Conservation (phyloP, 345 rosid genomes). For the Laguncularia racemosa region DNA sequence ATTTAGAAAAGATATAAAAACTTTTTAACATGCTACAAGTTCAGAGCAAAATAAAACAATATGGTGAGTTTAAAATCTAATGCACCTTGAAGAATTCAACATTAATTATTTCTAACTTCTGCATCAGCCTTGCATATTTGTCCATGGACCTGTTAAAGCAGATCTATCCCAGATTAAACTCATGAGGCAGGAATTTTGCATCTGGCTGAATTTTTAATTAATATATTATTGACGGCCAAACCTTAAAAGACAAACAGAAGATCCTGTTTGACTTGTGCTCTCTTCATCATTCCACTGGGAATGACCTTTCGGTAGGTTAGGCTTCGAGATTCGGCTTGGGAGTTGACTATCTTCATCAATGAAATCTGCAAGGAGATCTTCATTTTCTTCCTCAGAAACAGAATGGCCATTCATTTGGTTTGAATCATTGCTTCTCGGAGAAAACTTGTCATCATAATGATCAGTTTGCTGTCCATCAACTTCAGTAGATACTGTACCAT, state of each 20-base stretch:
- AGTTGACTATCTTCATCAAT: conserved; percentile 99
- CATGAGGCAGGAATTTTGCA: not conserved
- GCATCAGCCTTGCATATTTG: conserved; percentile 97
- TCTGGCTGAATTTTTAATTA: not conserved
- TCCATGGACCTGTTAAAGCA: conserved; percentile 80
- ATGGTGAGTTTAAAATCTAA: conserved; percentile 3
- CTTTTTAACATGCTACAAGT: conserved; percentile 5
- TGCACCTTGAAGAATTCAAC: conserved; percentile 91
- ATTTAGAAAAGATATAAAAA: conserved; percentile 19
- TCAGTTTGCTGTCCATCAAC: conserved; percentile 29
- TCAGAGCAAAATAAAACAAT: conserved; percentile 6
- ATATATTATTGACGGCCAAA: conserved; percentile 14
- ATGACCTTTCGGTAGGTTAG: conserved; percentile 26
- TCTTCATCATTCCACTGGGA: conserved; percentile 55
- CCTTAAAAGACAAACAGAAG: conserved; percentile 96
- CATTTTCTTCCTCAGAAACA: conserved; percentile 80
- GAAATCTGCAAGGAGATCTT: conserved; percentile 94
- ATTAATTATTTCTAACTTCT: conserved; percentile 89
- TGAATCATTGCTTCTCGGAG: conserved; percentile 25
- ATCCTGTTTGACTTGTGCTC: conserved; percentile 79
- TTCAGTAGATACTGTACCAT: conserved; percentile 40
- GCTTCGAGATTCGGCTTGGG: conserved; percentile 78
- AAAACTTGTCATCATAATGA: conserved; percentile 29
- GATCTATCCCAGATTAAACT: conserved; percentile 5
- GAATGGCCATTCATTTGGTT: conserved; percentile 48